Conservation (phyloP, 805 yeast species). For the Hanseniaspora taiwanica region DNA sequence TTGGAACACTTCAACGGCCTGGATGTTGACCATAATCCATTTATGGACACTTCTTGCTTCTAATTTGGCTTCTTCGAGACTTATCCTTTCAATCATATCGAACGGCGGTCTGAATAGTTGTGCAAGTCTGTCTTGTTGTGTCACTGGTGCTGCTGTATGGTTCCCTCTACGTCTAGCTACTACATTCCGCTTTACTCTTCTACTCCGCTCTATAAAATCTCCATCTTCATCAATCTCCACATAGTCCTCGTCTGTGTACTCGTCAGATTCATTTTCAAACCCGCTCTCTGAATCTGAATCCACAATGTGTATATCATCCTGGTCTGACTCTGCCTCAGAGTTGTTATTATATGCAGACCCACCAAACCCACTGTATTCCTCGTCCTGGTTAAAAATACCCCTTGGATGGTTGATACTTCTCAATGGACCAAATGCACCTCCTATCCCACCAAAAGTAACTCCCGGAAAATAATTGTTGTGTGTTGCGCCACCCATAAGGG, state of each 20-base stretch:
- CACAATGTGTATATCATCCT: slow-evolving; percentile 22
- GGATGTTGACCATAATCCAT: slow-evolving; percentile 84
- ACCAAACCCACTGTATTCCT: slow-evolving; percentile 28
- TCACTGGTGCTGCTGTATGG: slow-evolving; percentile 26
- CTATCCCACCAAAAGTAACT: slow-evolving; percentile 24
- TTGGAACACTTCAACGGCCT: slow-evolving; percentile 70
- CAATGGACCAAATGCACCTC: slow-evolving; percentile 22
- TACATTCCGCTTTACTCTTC: slow-evolving; percentile 16
- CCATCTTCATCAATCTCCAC: not conserved
- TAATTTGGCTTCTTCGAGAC: slow-evolving; percentile 48
- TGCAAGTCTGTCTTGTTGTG: slow-evolving; percentile 58
- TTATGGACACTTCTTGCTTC: slow-evolving; percentile 47
- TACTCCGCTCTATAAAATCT: slow-evolving; percentile 16
- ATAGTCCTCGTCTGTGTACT: slow-evolving; percentile 5
- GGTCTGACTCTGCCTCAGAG: slow-evolving; percentile 17
- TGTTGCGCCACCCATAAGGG: slow-evolving; percentile 52
- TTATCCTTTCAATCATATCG: slow-evolving; percentile 57
- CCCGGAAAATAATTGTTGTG: slow-evolving; percentile 17
- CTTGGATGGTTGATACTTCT: slow-evolving; percentile 21
- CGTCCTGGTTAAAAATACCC: slow-evolving; percentile 28
- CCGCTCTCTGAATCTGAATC: slow-evolving; percentile 8
- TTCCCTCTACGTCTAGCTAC: slow-evolving; percentile 12
- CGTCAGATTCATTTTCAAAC: slow-evolving; percentile 4
- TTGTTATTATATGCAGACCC: slow-evolving; percentile 25
- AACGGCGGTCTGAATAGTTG: slow-evolving; percentile 85